These are phyloP conservation scores for Trypanosomatidae sp. DNA, from an alignment of 208 protist species.

Conservation along the genomic window DNA sequence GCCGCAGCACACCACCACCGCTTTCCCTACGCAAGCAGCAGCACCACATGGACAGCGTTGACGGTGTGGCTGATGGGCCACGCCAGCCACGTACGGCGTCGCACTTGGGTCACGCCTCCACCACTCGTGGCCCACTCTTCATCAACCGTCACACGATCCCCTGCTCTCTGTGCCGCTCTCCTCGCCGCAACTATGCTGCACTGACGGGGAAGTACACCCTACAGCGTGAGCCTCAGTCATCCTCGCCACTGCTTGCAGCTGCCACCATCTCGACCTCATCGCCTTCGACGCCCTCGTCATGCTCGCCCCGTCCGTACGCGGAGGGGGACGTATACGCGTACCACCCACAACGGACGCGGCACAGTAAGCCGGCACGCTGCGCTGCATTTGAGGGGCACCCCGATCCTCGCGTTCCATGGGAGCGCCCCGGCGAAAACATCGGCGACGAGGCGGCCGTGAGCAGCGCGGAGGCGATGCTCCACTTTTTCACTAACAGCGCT, in stretches of 20 bases:
- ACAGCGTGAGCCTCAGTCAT: not conserved
- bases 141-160: conserved; percentile 30
- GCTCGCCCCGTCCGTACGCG: conserved; percentile 15
- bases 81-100: not conserved
- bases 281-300: conserved; percentile 1
- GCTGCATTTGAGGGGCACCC: not conserved
- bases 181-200: conserved; percentile 14
- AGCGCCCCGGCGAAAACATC: not conserved
- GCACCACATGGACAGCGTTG: not conserved
- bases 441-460: not conserved
- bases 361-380: not conserved
- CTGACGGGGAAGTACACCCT: conserved; percentile 21
- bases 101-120: not conserved
- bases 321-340: conserved; percentile 27
- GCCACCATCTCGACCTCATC: not conserved
- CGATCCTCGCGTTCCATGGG: not conserved
- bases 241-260: not conserved
- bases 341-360: conserved; percentile 9
- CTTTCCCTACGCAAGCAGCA: not conserved
- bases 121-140: conserved; percentile 1
- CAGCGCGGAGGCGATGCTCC: not conserved
- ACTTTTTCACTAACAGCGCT: not conserved
- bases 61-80: not conserved
- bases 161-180: conserved; percentile 25
- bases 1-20: not conserved